phyloP scores from a whole-genome alignment of 441 rosid genomes.

The Gossypium trilobum region DNA sequence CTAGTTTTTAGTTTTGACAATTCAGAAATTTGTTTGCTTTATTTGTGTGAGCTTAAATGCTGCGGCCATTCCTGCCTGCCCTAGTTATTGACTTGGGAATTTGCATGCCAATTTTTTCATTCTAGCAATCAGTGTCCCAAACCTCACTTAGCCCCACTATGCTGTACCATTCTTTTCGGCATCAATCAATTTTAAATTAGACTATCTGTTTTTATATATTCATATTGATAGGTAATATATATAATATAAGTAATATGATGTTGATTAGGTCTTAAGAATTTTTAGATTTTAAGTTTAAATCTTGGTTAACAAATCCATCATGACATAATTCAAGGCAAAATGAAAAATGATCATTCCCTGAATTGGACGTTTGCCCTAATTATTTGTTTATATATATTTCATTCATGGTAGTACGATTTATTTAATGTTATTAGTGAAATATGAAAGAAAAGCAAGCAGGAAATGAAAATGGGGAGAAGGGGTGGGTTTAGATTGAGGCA shows the following conservation, averaged over 20 bases:
- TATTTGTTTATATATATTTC: no score
- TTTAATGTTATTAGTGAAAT: no score
- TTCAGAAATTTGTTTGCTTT: background rate
- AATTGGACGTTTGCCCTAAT: no score
- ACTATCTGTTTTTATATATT: background rate
- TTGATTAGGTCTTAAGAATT: background rate
- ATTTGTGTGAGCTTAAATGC: background rate
- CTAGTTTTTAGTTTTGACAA: background rate
- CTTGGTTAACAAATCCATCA: background rate
- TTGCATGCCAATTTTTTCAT: background rate
- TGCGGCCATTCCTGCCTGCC: background rate
- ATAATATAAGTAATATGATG: background rate
- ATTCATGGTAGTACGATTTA: no score
- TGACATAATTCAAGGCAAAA: no score
- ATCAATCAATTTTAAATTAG: background rate
- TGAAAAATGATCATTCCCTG: no score
- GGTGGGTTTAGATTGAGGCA: conserved; percentile 3
- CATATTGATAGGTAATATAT: background rate
- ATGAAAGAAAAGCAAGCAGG: no score
- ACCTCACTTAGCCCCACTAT: background rate
- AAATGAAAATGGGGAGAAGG: background rate
- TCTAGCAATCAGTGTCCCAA: background rate
- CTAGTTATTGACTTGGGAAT: conserved; percentile 8
- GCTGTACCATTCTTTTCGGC: background rate
- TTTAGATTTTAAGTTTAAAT: background rate